Base-by-base conservation (phyloP, 495 filamentous ascomycete species). In the Penicillium cosmopolitanum region DNA sequence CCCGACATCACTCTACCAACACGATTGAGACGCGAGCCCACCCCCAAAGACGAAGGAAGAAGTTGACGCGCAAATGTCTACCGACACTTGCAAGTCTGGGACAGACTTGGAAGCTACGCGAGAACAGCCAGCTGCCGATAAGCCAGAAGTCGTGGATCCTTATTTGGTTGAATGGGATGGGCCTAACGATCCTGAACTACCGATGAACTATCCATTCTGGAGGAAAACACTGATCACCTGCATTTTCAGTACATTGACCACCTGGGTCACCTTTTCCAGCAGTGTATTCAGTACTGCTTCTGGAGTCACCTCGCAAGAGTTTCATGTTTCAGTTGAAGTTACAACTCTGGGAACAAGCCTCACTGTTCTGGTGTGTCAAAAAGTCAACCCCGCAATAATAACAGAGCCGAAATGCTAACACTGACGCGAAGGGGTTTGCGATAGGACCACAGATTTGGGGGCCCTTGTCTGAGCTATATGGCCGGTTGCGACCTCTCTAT, bases 401-500 rank as follows among this genome's bases (percentile, higher is more conserved):
- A 15, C 13, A 50, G 21, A 13, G 11, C 15, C 36, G 36, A 40
- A 40, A 40, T 40, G 15, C 36, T 40, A 15, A 40, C 36, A 40
- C 36, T 40, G 36, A 40, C 11, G 15, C 11, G 12, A 40, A 40
- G 36, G 82, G 75, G 6, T 77, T 75, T 53, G 66, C 70, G 11
- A 53, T 78, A 44, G 83, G 81, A 16, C 83, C 82, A 1, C 57
- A 80, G 0, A 51, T 84, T 9, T 86, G 75, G 58, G 82, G 79
- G 1, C 92, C 92, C 0, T 66, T 92, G 6, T 92, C 88, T 15
- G 91, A 96, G 66, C 71, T 94, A n/a, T 85, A 83, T 62, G 91
- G 92, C 18, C 83, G 91, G 42, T 80, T 79, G 50, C 51, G 53
- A 23, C 84, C 84, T 13, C 61, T 87, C 2, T 77, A 83, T 58